Conservation (phyloP, 192 early-diverging fungal genomes). For the Coemansia sp. region DNA sequence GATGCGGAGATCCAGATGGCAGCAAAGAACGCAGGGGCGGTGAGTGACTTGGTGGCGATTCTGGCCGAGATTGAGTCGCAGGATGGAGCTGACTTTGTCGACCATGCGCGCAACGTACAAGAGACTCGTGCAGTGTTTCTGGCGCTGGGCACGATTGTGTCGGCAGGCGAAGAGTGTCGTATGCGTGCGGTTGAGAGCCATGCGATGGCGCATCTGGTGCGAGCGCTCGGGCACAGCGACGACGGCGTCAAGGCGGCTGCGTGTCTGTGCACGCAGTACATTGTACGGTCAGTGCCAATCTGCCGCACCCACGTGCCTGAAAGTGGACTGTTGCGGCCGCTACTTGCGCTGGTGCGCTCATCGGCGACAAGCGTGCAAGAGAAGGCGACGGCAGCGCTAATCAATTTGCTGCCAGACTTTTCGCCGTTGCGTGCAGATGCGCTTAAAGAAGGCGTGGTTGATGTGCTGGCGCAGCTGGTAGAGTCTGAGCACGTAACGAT, state of each 20-base stretch:
- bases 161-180: conserved; percentile 46
- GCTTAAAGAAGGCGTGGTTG: conserved; percentile 37
- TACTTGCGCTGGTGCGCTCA: conserved; percentile 26
- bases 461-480: conserved; percentile 26
- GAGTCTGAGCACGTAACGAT: conserved; percentile 12
- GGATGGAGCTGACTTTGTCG: conserved; percentile 41
- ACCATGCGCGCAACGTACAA: conserved; percentile 16
- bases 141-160: conserved; percentile 49
- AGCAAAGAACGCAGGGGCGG: conserved; percentile 40
- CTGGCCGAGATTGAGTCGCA: conserved; percentile 27
- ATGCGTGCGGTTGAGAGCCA: conserved; percentile 31
- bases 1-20: conserved; percentile 48
- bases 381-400: conserved; percentile 41
- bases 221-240: conserved; percentile 37
- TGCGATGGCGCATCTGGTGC: conserved; percentile 29
- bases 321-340: conserved; percentile 39
- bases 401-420: conserved; percentile 45
- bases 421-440: conserved; percentile 43
- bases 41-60: conserved; percentile 24
- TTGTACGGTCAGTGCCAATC: conserved; percentile 50
- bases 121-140: conserved; percentile 29
- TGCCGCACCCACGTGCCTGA: conserved; percentile 52
- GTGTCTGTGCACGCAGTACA: conserved; percentile 50
- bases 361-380: conserved; percentile 28
- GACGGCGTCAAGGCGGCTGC: conserved; percentile 38